Evolutionary conservation across 106 monocot genomes (phyloP), one percentile per base, ranked within the genome.

Genomic region (Hemerocallis citrina): DNA sequence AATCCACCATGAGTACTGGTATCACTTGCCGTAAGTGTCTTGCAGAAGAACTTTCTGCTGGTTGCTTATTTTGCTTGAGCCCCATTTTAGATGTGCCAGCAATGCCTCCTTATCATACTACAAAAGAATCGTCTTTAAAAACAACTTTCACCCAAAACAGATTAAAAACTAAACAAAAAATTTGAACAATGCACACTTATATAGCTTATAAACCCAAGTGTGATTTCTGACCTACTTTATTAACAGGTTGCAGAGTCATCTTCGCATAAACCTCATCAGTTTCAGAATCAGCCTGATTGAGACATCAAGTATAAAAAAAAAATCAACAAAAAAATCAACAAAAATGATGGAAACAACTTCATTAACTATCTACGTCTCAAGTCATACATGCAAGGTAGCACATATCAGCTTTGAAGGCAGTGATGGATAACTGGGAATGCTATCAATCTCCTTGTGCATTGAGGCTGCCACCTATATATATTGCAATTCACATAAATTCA

Each of bases 1-100:
- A 93, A 88, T 41, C 93, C 93, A 41, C 93, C 93, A 65, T 93
- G 93, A 17, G 93, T 93, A 34, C 93, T 93, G 32, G 93, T 88
- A 45, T 93, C 93, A 46, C 93, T 93, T 28, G 93, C 93, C 11
- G 93, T 93, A 34, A 93, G 84, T 7, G 88, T 93, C 72, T 93
- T 93, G 61, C 93, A 93, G 68, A 93, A 93, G 77, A 93, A 93
- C 46, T 93, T n/a, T n/a, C 85, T 12, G 74, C 23, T 1, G 88
- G 93, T 39, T 88, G 93, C 59, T 77, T 88, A 72, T 77, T 93
- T 75, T 85, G 85, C 57, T 93, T 85, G 43, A 93, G 76, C 35
- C 79, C 88, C 68, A 85, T 70, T 79, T 88, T 81, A 46, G 93
- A 93, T 5, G n/a, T n/a, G 79, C 82, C 57, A 88, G 43, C 48